phyloP scores from a whole-genome alignment of 2,329 filamentous ascomycete species.

The Zasmidium cellare region DNA sequence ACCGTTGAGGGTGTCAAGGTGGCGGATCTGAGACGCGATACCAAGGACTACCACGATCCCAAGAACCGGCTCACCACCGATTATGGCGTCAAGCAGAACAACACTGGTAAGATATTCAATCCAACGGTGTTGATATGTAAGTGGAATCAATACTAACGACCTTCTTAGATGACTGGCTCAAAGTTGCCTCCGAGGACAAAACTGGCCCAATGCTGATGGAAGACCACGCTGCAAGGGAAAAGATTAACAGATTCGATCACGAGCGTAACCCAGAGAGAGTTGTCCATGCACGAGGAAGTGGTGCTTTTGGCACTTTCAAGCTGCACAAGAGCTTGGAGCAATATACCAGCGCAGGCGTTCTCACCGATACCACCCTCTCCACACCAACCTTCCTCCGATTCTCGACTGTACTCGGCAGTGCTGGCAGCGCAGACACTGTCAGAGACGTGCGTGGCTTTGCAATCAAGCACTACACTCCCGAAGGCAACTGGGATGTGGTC shows the following conservation, averaged over 20 bases:
- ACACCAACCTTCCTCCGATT: conserved; percentile 73
- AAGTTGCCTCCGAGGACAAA: conserved; percentile 60
- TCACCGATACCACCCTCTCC: conserved; percentile 67
- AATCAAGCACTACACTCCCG: conserved; percentile 73
- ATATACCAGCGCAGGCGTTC: conserved; percentile 62
- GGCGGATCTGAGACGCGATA: conserved; percentile 60
- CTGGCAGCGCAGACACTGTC: conserved; percentile 76
- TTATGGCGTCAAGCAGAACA: conserved; percentile 70
- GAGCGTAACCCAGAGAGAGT: conserved; percentile 69
- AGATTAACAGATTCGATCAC: conserved; percentile 77
- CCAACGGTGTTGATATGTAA: neutral
- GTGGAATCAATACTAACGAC: neutral
- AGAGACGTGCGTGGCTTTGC: conserved; percentile 82
- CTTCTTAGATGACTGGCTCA: conserved; percentile 69
- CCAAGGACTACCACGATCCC: conserved; percentile 56
- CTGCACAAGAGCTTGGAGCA: conserved; percentile 64
- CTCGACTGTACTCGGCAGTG: conserved; percentile 74
- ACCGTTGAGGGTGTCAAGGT: conserved; percentile 52
- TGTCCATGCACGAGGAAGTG: conserved; percentile 65
- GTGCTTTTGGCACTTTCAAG: conserved; percentile 67
- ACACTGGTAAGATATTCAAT: conserved; percentile 47
- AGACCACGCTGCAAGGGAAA: conserved; percentile 71
- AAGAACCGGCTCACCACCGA: conserved; percentile 70
- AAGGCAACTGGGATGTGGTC: conserved; percentile 69
- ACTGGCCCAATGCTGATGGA: conserved; percentile 70